These are phyloP conservation scores for Chaetomium globosum DNA, from an alignment of 2,329 filamentous ascomycete species.

Conservation along the genomic window DNA sequence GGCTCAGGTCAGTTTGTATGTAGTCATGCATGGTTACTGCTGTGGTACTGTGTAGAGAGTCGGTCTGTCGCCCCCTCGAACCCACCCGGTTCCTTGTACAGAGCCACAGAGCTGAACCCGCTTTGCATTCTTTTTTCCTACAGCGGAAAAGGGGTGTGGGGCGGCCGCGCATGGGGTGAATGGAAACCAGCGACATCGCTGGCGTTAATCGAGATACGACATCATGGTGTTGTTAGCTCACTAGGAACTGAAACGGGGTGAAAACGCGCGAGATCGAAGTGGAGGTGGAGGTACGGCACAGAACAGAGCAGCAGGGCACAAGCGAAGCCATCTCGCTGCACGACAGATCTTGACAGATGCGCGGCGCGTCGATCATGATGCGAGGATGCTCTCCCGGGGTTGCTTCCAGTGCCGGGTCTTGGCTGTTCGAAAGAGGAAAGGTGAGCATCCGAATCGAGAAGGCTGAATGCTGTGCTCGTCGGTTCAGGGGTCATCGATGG, in stretches of 20 bases:
- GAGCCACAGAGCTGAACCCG: neutral
- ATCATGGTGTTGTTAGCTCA: neutral
- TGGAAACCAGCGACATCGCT: neutral
- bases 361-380: conserved; percentile 38
- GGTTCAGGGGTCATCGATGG: conserved; percentile 14
- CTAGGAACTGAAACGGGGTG: neutral
- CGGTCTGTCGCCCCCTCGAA: neutral
- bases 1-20: neutral
- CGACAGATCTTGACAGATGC: conserved; percentile 39
- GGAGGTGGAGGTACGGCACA: conserved; percentile 10
- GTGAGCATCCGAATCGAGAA: conserved; percentile 21
- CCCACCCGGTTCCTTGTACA: neutral
- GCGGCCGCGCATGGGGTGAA: neutral
- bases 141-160: neutral
- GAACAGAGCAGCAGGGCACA: neutral
- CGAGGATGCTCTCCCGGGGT: conserved; percentile 31
- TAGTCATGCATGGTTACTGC: too few relatives aligned
- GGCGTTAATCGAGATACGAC: neutral
- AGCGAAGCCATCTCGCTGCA: conserved; percentile 32
- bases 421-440: conserved; percentile 28
- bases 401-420: conserved; percentile 32
- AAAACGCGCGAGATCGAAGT: conserved; percentile 5
- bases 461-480: conserved; percentile 16
- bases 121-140: conserved; percentile 8
- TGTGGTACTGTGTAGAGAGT: neutral